These are phyloP conservation scores for Lenwebbia sp. DNA, from an alignment of 345 rosid species.

Conservation along the genomic window DNA sequence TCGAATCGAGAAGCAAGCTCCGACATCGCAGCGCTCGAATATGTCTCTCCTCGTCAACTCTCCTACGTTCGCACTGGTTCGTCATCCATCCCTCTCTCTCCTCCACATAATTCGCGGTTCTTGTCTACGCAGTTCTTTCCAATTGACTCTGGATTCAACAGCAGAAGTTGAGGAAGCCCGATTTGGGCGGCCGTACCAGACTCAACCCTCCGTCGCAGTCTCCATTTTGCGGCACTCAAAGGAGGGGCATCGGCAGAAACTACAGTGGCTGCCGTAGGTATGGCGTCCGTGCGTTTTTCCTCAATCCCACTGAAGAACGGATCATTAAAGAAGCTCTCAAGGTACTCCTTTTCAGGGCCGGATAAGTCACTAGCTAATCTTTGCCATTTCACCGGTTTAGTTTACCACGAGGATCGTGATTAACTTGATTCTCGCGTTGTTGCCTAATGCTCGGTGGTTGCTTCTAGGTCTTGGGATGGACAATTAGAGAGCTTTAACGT, in stretches of 20 bases:
- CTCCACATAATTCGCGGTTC: neutral
- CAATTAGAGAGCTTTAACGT: neutral
- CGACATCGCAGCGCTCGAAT: neutral
- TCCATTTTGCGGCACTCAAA: neutral
- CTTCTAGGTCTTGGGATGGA: neutral
- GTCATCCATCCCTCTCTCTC: neutral
- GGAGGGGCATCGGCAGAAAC: neutral
- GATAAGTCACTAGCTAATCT: neutral
- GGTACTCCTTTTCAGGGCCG: slow-evolving; percentile 6
- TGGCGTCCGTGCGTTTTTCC: slow-evolving; percentile 14
- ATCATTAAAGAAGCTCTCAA: slow-evolving; percentile 42
- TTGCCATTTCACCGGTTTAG: neutral
- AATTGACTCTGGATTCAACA: neutral
- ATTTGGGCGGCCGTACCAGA: neutral
- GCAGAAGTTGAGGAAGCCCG: neutral
- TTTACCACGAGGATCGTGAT: neutral
- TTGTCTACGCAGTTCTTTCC: neutral
- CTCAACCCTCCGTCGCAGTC: neutral
- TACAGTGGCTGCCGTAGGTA: neutral
- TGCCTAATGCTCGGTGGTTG: neutral
- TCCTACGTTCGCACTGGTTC: neutral
- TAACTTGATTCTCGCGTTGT: neutral
- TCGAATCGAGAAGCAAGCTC: neutral
- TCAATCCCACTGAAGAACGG: slow-evolving; percentile 33
- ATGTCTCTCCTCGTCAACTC: neutral